Conservation (phyloP, 169 alveolate genomes). For the Babesia divergens region DNA sequence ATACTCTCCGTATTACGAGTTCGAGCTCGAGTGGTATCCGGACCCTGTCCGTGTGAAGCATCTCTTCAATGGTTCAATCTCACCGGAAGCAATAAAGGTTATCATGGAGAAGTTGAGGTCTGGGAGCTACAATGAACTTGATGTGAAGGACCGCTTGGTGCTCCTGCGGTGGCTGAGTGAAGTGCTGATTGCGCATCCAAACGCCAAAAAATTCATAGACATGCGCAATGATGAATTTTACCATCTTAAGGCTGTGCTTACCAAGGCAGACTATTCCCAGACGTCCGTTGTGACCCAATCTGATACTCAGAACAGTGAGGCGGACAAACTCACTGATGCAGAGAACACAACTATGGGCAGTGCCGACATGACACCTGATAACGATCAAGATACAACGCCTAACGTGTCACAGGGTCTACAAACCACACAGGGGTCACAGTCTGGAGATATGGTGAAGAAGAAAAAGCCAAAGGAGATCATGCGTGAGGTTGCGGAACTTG, state of each 20-base stretch:
- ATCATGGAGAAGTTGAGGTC: slow-evolving; percentile 21
- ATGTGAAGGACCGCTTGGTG: slow-evolving; percentile 18
- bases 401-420: too few species aligned
- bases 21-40: slow-evolving; percentile 52
- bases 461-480: slow-evolving; percentile 34
- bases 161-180: slow-evolving; percentile 44
- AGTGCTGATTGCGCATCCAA: slow-evolving; percentile 1
- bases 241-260: slow-evolving; percentile 5
- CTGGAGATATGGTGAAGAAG: neutral
- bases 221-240: slow-evolving; percentile 43
- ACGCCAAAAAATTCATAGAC: slow-evolving; percentile 31
- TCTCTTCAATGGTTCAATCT: slow-evolving; percentile 23
- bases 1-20: slow-evolving; percentile 49
- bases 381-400: too few species aligned
- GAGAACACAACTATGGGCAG: neutral
- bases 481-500: slow-evolving; percentile 49
- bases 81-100: slow-evolving; percentile 18
- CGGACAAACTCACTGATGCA: neutral
- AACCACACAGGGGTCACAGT: neutral
- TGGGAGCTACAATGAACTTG: slow-evolving; percentile 26
- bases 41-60: slow-evolving; percentile 14
- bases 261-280: neutral
- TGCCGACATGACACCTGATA: neutral
- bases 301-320: slow-evolving; percentile 6
- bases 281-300: neutral